These are phyloP conservation scores for Begonia masoniana DNA, from an alignment of 306 rosid genomes.

Conservation along the genomic window DNA sequence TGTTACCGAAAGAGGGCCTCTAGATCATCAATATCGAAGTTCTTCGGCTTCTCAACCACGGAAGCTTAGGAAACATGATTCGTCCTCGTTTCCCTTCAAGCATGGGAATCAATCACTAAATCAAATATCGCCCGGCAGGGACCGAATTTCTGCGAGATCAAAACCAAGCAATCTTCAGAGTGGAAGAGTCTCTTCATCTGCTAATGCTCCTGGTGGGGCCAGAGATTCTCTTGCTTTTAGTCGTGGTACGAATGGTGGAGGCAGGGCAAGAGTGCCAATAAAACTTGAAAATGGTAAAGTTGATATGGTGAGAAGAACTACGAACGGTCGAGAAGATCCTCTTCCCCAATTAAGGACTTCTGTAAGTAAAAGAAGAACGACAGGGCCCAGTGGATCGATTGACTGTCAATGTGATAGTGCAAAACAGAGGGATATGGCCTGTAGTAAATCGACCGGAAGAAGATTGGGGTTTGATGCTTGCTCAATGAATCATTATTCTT, in stretches of 20 bases:
- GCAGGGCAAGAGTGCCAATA: conserved; percentile 32
- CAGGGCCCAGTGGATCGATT: conserved; percentile 17
- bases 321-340: conserved; percentile 28
- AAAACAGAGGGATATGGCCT: conserved; percentile 23
- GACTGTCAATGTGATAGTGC: conserved; percentile 25
- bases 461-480: conserved; percentile 22
- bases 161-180: conserved; percentile 25
- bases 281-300: conserved; percentile 38
- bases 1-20: conserved; percentile 19
- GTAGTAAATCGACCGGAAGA: conserved; percentile 23
- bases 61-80: conserved; percentile 23
- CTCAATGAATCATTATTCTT: conserved; percentile 9
- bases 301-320: conserved; percentile 41
- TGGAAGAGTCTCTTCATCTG: conserved; percentile 38
- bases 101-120: conserved; percentile 32
- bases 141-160: conserved; percentile 28
- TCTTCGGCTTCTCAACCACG: conserved; percentile 21
- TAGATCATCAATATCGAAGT: conserved; percentile 28
- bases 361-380: conserved; percentile 51
- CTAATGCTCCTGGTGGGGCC: conserved; percentile 23
- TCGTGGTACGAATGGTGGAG: conserved; percentile 35
- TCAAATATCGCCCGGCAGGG: conserved; percentile 21
- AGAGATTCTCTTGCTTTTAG: conserved; percentile 75
- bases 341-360: conserved; percentile 31
- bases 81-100: conserved; percentile 26